Evolutionary conservation across 2,329 filamentous ascomycete species (phyloP).

Genomic region (Calycina herbarum): DNA sequence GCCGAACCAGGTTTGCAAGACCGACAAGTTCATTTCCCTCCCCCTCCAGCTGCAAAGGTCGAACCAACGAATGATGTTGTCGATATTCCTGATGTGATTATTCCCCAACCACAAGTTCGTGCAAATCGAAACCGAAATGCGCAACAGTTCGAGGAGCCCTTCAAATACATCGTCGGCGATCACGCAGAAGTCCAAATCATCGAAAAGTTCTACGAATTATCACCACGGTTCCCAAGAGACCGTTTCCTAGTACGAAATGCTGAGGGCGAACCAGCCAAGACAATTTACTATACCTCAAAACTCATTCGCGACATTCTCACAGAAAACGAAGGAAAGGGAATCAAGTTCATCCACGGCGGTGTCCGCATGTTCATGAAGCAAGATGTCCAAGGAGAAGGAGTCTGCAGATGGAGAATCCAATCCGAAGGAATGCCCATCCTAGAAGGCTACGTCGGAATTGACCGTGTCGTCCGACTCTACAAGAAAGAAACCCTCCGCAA

Average conservation of each 20-base stretch:
- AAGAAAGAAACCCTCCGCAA: conserved; percentile 78
- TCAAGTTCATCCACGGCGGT: conserved; percentile 95
- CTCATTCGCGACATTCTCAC: conserved; percentile 82
- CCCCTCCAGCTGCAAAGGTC: conserved; percentile 36
- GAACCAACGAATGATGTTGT: conserved; percentile 33
- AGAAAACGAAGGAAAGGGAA: conserved; percentile 83
- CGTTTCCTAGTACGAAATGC: conserved; percentile 97
- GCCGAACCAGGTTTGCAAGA: conserved; percentile 30
- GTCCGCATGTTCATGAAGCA: conserved; percentile 99
- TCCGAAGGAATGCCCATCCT: conserved; percentile 89
- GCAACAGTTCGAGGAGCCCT: conserved; percentile 76
- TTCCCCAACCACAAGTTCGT: conserved; percentile 15
- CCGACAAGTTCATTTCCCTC: conserved; percentile 38
- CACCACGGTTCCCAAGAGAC: conserved; percentile 79
- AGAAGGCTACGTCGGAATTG: conserved; percentile 82
- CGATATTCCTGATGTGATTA: conserved; percentile 25
- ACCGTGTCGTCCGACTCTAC: conserved; percentile 71
- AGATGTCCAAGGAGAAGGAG: conserved; percentile 80
- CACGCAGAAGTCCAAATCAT: conserved; percentile 78
- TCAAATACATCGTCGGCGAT: conserved; percentile 79
- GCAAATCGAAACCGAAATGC: conserved; percentile 40
- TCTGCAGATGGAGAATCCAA: conserved; percentile 94
- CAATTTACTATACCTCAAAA: conserved; percentile 91
- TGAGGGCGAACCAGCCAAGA: conserved; percentile 82
- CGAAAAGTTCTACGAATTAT: conserved; percentile 81